Percentiles rank a stretch among this genome's conserved stretches.
Evolutionary conservation across 2,329 filamentous ascomycete genomes (phyloP).

Genomic region (Microcera coccophila): DNA sequence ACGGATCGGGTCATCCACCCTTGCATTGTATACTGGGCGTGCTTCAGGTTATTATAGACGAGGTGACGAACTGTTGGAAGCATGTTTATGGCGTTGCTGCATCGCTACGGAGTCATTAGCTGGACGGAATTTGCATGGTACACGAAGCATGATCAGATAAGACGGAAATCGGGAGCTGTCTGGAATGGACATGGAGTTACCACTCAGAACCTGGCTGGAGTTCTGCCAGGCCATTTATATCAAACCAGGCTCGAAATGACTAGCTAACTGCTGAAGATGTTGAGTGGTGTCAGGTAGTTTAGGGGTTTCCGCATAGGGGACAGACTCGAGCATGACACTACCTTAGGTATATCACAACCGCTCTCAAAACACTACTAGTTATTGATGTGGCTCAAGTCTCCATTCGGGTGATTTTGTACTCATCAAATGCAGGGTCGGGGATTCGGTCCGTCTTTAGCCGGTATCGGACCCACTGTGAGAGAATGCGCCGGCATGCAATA

Average conservation of each 20-base stretch:
- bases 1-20: constrained; percentile 24
- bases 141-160: constrained; percentile 26
- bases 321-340: no score
- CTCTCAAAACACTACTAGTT: neutral
- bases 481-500: constrained; percentile 16
- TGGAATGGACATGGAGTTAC: constrained; percentile 1
- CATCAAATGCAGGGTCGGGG: neutral
- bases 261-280: no score
- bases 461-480: constrained; percentile 10
- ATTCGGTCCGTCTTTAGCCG: neutral
- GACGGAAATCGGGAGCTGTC: no score
- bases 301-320: no score
- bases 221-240: no score
- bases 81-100: constrained; percentile 36
- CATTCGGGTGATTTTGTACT: neutral
- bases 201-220: no score
- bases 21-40: constrained; percentile 29
- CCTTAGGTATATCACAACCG: no score
- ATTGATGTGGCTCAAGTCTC: no score
- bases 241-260: no score
- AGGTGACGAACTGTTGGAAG: constrained; percentile 29
- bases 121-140: constrained; percentile 27
- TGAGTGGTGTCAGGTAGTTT: no score
- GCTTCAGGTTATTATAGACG: constrained; percentile 32
- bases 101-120: constrained; percentile 27